Percentiles rank a stretch among this genome's conserved stretches.
These are phyloP conservation scores for Aspergillus unguis DNA, from an alignment of 2,329 filamentous ascomycete species.

Conservation along the genomic window DNA sequence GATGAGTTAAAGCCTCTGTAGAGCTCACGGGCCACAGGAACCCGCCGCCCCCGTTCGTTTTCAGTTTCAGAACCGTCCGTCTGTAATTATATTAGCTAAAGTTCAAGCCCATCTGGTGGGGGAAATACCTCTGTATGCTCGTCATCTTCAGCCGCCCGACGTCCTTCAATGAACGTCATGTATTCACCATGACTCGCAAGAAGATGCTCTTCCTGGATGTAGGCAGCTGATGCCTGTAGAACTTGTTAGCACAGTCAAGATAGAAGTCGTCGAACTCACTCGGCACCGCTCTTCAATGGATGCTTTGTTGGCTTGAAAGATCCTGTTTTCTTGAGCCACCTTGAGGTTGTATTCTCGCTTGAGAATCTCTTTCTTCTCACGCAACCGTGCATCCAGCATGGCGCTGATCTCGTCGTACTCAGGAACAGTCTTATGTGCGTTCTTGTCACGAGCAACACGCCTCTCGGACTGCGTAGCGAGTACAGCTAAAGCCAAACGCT, in stretches of 20 bases:
- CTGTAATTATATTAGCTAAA: conserved; percentile 20
- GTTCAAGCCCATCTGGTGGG: conserved; percentile 2
- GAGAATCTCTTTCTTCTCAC: conserved; percentile 27
- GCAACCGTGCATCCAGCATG: conserved; percentile 29
- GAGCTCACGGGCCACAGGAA: conserved; percentile 24
- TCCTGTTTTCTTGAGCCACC: conserved; percentile 28
- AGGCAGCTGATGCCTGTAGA: conserved; percentile 23
- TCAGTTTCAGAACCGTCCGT: conserved; percentile 33
- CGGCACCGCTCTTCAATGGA: conserved; percentile 32
- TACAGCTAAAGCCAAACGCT: conserved; percentile 39
- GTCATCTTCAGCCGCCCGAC: conserved; percentile 39
- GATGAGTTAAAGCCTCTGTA: conserved; percentile 37
- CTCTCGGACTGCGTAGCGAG: conserved; percentile 39
- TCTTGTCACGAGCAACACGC: conserved; percentile 40
- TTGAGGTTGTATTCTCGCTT: conserved; percentile 34
- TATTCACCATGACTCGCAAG: conserved; percentile 40
- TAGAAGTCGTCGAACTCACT: conserved; percentile 21
- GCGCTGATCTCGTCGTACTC: conserved; percentile 38
- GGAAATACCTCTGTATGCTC: conserved; percentile 39
- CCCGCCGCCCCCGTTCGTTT: conserved; percentile 23
- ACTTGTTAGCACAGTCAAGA: not conserved
- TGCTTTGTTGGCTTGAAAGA: conserved; percentile 31
- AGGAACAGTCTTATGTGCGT: conserved; percentile 38
- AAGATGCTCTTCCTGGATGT: conserved; percentile 39
- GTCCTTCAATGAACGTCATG: conserved; percentile 39